Percentiles rank a stretch among this genome's conserved stretches.
Evolutionary conservation across 2,329 filamentous ascomycete genomes (phyloP).

Genomic region (Chalaropsis thielavioides): DNA sequence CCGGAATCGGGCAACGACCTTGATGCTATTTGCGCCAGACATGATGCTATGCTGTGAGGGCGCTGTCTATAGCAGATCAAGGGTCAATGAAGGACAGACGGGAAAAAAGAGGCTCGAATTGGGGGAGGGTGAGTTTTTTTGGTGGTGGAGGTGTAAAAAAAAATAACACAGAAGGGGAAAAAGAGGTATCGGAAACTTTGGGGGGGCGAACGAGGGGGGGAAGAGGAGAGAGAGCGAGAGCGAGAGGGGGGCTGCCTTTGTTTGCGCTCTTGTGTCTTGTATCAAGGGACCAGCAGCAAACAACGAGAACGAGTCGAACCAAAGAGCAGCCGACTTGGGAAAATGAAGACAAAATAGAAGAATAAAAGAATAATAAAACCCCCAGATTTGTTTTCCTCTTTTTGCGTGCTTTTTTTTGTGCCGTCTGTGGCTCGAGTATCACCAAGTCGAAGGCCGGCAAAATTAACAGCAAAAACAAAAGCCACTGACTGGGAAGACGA

Average conservation of each 20-base stretch:
- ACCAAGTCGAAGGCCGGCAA: not conserved
- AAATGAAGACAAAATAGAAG: not conserved
- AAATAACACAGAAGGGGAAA: not conserved
- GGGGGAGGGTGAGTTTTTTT: not conserved
- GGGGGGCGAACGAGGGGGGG: slow-evolving; percentile 4
- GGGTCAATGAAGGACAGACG: not conserved
- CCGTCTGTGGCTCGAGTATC: not conserved
- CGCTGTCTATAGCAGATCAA: not conserved
- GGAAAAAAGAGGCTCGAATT: slow-evolving; percentile 2
- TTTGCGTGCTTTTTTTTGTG: not conserved
- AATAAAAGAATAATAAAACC: not conserved
- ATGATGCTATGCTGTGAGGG: slow-evolving; percentile 27
- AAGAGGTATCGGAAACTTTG: not conserved
- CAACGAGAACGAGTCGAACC: not conserved
- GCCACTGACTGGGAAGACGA: not conserved
- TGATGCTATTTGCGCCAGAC: slow-evolving; percentile 49
- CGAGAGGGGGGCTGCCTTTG: slow-evolving; percentile 3
- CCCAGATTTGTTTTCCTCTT: not conserved
- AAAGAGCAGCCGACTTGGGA: not conserved
- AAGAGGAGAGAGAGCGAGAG: slow-evolving; percentile 9
- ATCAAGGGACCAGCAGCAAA: not conserved
- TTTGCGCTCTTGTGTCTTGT: not conserved
- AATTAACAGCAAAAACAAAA: not conserved
- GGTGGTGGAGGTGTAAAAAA: not conserved
- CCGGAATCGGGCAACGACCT: slow-evolving; percentile 94